Evolutionary conservation across 495 filamentous ascomycete genomes (phyloP).

Genomic region (Penicillium angulare): DNA sequence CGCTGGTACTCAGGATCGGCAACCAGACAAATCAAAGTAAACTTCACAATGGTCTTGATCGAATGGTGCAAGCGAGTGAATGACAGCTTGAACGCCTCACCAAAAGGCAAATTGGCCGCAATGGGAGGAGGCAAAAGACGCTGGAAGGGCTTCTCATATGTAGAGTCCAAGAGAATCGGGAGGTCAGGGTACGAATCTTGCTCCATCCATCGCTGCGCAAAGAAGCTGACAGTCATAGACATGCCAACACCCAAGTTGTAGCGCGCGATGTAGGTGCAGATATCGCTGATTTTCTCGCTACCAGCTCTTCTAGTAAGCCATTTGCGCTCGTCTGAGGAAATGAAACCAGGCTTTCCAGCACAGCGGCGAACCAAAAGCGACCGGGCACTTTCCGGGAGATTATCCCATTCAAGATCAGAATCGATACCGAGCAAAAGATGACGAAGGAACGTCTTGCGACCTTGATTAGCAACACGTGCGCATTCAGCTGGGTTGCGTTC

Average conservation of each 20-base stretch:
- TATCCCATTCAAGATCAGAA: constrained; percentile 1
- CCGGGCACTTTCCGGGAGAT: not conserved
- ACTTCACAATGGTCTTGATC: not conserved
- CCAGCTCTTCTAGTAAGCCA: not conserved
- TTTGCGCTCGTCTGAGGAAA: not conserved
- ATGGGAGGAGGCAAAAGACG: not conserved
- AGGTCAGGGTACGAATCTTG: not conserved
- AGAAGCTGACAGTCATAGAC: not conserved
- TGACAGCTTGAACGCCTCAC: not conserved
- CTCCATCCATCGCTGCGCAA: constrained; percentile 1
- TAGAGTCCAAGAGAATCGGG: not conserved
- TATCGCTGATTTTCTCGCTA: not conserved
- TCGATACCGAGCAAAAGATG: constrained; percentile 1
- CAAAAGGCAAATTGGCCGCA: not conserved
- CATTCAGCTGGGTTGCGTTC: constrained; percentile 2
- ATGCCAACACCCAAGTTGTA: constrained; percentile 1
- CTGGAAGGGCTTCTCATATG: not conserved
- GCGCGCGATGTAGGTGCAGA: not conserved
- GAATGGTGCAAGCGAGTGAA: not conserved
- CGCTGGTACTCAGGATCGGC: constrained; percentile 5
- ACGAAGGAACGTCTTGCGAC: constrained; percentile 1
- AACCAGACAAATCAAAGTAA: not conserved
- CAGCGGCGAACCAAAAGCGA: not conserved
- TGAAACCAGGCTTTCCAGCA: not conserved
- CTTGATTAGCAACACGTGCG: not conserved